Evolutionary conservation across 1,284 basidiomycete genomes (phyloP).

Genomic region (Moniliophthora roreri): DNA sequence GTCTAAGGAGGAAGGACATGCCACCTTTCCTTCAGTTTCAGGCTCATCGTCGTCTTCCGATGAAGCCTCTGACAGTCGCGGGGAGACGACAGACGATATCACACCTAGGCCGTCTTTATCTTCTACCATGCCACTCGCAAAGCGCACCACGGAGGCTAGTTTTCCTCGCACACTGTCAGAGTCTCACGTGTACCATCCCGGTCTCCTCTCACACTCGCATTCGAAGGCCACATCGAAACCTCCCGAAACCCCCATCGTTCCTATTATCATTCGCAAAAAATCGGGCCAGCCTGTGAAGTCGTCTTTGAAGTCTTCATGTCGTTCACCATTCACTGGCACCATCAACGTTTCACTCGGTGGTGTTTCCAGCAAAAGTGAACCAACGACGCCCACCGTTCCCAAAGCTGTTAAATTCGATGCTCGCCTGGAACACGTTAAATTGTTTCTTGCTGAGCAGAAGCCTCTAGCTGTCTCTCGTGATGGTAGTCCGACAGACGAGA

Average conservation of each 20-base stretch:
- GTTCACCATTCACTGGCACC: constrained; percentile 42
- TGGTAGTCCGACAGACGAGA: constrained; percentile 83
- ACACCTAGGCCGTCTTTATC: constrained; percentile 21
- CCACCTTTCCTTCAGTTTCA: not conserved
- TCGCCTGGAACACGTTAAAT: constrained; percentile 89
- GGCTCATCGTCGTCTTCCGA: not conserved
- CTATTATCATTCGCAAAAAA: constrained; percentile 75
- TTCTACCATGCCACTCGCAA: not conserved
- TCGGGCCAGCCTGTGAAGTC: constrained; percentile 92
- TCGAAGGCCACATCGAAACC: constrained; percentile 14
- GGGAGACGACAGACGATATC: constrained; percentile 19
- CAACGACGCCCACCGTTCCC: constrained; percentile 55
- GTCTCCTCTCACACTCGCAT: constrained; percentile 12
- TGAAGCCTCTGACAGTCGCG: constrained; percentile 1
- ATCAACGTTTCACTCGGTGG: constrained; percentile 50
- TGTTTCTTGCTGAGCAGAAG: constrained; percentile 92
- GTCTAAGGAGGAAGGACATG: constrained; percentile 20
- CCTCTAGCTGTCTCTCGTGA: constrained; percentile 90
- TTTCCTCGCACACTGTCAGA: constrained; percentile 1
- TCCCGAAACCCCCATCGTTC: constrained; percentile 15
- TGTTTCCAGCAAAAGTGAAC: constrained; percentile 53
- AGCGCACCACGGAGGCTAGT: not conserved
- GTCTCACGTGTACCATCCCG: constrained; percentile 4
- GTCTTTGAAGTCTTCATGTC: constrained; percentile 73
- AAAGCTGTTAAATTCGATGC: constrained; percentile 94